Evolutionary conservation across 2,329 filamentous ascomycete species (phyloP), one percentile per base, ranked within the genome.

Genomic region (Trichoderma guizhouense): DNA sequence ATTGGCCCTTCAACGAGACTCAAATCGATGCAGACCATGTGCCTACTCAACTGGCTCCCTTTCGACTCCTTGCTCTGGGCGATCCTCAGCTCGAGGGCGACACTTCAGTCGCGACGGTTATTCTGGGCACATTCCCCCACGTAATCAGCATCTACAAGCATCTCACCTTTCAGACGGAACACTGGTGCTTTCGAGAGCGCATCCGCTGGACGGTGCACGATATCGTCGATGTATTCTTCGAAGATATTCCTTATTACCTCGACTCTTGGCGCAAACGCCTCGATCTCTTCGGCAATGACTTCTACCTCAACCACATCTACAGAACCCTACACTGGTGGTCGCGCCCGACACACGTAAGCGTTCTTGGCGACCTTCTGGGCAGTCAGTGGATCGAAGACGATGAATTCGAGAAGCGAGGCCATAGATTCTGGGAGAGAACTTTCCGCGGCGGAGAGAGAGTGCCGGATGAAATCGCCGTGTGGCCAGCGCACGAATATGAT

Each of bases 71-170:
- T 15, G 90, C 94, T 1, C 88, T 98, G 26, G 95, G 93, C 73
- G 95, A 98, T 80, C 95, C 95, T 6, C 95, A 98, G 81, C 88
- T 98, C 69, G 95, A 98, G 83, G 95, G 95, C 76, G 93, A 97
- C 79, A 94, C 92, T 2, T 94, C 93, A 7, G 91, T 98, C 30
- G 92, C 91, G 18, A 86, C 86, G 68, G 83, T 84, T 43, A 84
- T 86, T 74, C 81, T 86, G 47, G 83, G 85, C 60, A 79, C 84
- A 1, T 87, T 91, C 65, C 87, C 88, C 1, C 87, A 91, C 75
- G 76, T 87, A 3, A 82, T 81, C 69, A 83, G 81, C 74, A 82
- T 87, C 24, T 79, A 82, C 65, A 80, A 81, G 34, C 87, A 87
- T 72, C 77, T 84, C 58, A 84, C 85, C 7, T 87, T 86, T 62